A percentile compares a stretch with the other conserved stretches of the same genome.
Conservation (phyloP, 2,329 filamentous ascomycete species). For the Plectosphaerella plurivora region DNA sequence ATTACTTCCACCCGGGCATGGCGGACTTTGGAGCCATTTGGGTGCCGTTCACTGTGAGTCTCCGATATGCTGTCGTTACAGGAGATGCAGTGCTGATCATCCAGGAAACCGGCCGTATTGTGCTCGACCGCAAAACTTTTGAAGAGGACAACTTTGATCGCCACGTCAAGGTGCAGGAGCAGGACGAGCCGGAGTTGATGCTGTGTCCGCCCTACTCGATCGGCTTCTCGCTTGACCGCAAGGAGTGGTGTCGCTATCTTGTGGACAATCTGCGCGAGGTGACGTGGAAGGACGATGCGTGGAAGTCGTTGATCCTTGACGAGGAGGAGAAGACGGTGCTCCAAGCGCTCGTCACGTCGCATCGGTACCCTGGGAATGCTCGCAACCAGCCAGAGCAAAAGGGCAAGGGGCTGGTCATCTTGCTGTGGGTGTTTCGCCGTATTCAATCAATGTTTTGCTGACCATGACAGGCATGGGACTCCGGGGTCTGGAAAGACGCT, state of each 20-base stretch:
- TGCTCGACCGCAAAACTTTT: slow-evolving; percentile 2
- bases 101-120: background rate
- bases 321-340: background rate
- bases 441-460: no score
- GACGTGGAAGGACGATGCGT: background rate
- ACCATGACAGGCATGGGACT: background rate
- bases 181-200: background rate
- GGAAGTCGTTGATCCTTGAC: background rate
- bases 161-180: background rate
- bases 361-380: background rate
- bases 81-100: no score
- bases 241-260: background rate
- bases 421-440: background rate
- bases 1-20: slow-evolving; percentile 13
- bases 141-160: background rate
- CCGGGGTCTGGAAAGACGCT: background rate
- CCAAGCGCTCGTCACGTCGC: background rate
- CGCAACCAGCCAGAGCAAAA: background rate
- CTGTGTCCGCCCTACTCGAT: background rate
- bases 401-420: background rate
- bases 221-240: background rate
- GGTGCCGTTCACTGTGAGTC: slow-evolving; percentile 1
- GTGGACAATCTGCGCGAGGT: background rate
- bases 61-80: background rate
- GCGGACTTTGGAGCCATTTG: background rate